A percentile compares a stretch with the other conserved stretches of the same genome.
These are phyloP conservation scores for Pseudognaphalium luteoalbum DNA, from an alignment of 129 eudicot genomes.

Conservation along the genomic window DNA sequence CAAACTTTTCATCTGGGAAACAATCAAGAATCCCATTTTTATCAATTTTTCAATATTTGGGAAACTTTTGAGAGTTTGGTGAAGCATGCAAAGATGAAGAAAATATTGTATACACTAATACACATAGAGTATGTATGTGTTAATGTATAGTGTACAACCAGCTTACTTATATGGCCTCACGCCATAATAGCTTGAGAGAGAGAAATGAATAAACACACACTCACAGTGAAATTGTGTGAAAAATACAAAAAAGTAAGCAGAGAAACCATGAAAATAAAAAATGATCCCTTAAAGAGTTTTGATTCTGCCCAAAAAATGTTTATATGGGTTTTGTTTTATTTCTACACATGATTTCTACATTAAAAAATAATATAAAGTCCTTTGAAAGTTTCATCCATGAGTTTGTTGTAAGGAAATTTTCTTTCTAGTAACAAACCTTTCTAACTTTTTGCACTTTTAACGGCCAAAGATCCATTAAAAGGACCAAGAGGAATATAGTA, in stretches of 20 bases:
- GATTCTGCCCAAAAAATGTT: constrained; percentile 2
- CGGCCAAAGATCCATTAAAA: constrained; percentile 34
- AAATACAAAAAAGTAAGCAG: constrained; percentile 32
- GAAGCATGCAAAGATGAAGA: constrained; percentile 78
- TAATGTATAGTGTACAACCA: constrained; percentile 41
- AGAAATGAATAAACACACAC: constrained; percentile 32
- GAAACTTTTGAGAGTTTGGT: constrained; percentile 53
- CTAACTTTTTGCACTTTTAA: constrained; percentile 42
- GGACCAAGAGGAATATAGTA: constrained; percentile 17
- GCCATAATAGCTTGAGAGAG: constrained; percentile 79
- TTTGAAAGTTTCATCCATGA: constrained; percentile 40
- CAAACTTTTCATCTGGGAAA: constrained; percentile 48
- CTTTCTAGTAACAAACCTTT: constrained; percentile 31
- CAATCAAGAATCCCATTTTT: constrained; percentile 39
- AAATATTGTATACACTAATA: constrained; percentile 38
- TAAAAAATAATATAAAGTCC: not conserved
- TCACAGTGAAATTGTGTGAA: constrained; percentile 31
- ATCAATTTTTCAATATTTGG: constrained; percentile 35
- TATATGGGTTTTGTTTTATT: constrained; percentile 17
- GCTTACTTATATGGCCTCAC: constrained; percentile 56
- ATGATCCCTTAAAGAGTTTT: not conserved
- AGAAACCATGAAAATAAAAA: constrained; percentile 27
- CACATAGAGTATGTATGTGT: constrained; percentile 42
- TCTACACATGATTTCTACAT: not conserved
- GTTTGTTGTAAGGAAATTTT: constrained; percentile 20